A percentile compares a stretch with the other conserved stretches of the same genome.
phyloP scores from a whole-genome alignment of 2,329 filamentous ascomycete genomes.

The Exserohilum rostratum region DNA sequence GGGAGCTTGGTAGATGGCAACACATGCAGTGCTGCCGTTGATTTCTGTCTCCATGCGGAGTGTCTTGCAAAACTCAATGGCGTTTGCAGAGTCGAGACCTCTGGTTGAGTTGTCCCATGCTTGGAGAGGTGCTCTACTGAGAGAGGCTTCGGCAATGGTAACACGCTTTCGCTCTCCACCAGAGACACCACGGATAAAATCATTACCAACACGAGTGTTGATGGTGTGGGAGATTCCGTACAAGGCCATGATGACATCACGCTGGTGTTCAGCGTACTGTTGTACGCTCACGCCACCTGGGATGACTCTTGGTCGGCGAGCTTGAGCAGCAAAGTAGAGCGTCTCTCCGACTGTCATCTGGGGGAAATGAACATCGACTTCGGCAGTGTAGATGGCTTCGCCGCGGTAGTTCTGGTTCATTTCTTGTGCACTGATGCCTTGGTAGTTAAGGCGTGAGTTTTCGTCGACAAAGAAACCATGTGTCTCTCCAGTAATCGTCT shows the following conservation, averaged over 20 bases:
- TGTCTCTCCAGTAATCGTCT: constrained; percentile 82
- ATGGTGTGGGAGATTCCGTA: constrained; percentile 76
- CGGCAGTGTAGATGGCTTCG: constrained; percentile 85
- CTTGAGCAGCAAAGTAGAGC: constrained; percentile 75
- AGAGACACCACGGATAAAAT: constrained; percentile 75
- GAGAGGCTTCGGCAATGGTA: constrained; percentile 77
- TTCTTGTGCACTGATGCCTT: constrained; percentile 72
- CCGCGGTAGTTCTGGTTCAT: constrained; percentile 81
- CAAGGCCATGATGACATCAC: constrained; percentile 64
- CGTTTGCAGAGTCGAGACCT: constrained; percentile 76
- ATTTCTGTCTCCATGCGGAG: constrained; percentile 71
- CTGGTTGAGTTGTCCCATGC: constrained; percentile 82
- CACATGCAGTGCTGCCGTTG: constrained; percentile 68
- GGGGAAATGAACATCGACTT: constrained; percentile 83
- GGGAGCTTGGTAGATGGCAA: constrained; percentile 76
- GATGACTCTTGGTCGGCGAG: constrained; percentile 67
- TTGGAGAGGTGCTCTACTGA: constrained; percentile 67
- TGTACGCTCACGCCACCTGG: constrained; percentile 63
- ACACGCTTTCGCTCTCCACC: constrained; percentile 83
- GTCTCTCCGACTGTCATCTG: constrained; percentile 79
- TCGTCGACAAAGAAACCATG: constrained; percentile 78
- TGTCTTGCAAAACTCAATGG: constrained; percentile 75
- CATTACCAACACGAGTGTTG: constrained; percentile 76
- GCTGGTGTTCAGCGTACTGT: constrained; percentile 66
- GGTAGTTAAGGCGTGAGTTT: constrained; percentile 79